Evolutionary conservation across 1,139 yeast genomes (phyloP).

Genomic region (Debaryomyces coudertii): DNA sequence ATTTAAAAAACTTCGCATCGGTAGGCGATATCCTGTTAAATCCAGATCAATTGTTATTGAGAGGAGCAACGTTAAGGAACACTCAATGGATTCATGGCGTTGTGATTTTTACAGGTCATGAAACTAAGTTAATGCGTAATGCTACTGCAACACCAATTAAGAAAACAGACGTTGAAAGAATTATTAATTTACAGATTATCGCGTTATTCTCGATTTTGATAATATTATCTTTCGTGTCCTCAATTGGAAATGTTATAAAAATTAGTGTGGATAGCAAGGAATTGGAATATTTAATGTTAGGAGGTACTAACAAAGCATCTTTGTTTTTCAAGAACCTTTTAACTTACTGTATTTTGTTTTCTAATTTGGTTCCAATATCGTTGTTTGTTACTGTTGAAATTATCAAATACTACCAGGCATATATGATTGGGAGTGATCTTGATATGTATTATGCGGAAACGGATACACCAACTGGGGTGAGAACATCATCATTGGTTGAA

Average conservation of each 20-base stretch:
- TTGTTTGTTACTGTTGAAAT: constrained; percentile 94
- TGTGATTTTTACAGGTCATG: constrained; percentile 96
- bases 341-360: constrained; percentile 94
- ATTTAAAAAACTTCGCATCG: constrained; percentile 60
- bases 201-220: constrained; percentile 84
- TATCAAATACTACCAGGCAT: constrained; percentile 94
- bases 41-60: constrained; percentile 86
- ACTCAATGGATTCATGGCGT: constrained; percentile 96
- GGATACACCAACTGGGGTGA: constrained; percentile 92
- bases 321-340: constrained; percentile 84
- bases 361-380: constrained; percentile 94
- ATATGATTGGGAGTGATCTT: constrained; percentile 87
- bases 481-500: constrained; percentile 94
- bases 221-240: constrained; percentile 73
- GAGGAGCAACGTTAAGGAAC: constrained; percentile 95
- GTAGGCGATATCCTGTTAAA: constrained; percentile 64
- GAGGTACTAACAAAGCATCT: constrained; percentile 67
- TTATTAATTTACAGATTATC: constrained; percentile 88
- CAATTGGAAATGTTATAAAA: constrained; percentile 85
- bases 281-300: constrained; percentile 67
- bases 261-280: constrained; percentile 55
- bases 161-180: constrained; percentile 94
- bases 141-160: constrained; percentile 99
- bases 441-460: constrained; percentile 87
- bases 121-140: constrained; percentile 96